Conservation (phyloP, 169 alveolate species). For the Neospora caninum region DNA sequence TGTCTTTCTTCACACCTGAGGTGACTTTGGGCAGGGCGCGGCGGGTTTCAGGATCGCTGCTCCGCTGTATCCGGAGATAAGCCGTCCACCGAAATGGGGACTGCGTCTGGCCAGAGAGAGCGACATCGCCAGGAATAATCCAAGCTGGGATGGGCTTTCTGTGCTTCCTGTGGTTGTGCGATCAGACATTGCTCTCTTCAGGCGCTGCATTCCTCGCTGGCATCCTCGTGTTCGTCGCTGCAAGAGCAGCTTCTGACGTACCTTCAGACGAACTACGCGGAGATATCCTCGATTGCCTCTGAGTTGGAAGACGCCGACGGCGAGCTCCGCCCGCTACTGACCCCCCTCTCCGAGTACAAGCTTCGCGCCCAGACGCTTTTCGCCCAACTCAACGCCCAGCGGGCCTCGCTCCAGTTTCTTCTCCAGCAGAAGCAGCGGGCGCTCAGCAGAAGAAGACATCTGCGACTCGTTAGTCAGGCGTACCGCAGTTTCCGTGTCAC, state of each 20-base stretch:
- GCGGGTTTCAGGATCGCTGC: too few species aligned
- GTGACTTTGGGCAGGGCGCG: too few species aligned
- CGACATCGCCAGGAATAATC: too few species aligned
- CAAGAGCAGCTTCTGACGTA: neutral
- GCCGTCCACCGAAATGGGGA: too few species aligned
- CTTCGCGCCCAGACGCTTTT: neutral
- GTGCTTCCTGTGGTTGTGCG: neutral
- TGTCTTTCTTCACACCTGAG: too few species aligned
- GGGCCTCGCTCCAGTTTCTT: neutral
- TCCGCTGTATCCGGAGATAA: too few species aligned
- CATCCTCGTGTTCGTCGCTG: neutral
- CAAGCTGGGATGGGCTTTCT: too few species aligned
- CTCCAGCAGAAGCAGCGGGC: neutral
- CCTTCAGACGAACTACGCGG: neutral
- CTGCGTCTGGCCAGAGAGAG: too few species aligned
- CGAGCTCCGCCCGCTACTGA: neutral
- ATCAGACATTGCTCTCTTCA: neutral
- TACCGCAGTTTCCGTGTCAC: neutral
- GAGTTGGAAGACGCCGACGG: constrained; percentile 17
- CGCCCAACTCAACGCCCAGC: neutral
- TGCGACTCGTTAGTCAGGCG: neutral
- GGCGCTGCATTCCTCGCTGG: constrained; percentile 4
- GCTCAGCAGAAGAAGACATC: neutral
- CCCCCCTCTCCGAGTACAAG: neutral
- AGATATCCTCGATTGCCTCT: neutral